Conservation (phyloP, 208 protist genomes). For the Leishmania lainsoni region DNA sequence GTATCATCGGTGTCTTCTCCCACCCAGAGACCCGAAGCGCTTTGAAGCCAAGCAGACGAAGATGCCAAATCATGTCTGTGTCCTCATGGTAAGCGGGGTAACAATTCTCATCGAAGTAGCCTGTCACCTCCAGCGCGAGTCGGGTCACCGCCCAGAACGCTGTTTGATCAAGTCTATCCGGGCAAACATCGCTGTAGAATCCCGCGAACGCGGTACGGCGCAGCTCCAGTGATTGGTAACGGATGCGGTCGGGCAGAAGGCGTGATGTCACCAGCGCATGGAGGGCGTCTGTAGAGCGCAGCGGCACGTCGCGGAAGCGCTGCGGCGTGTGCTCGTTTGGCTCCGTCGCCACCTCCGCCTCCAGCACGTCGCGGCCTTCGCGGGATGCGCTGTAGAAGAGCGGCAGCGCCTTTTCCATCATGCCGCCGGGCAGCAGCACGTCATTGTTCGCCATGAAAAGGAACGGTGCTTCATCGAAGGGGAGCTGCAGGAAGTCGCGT, state of each 20-base stretch:
- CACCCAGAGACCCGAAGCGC: not conserved
- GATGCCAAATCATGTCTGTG: constrained; percentile 22
- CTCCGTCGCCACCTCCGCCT: constrained; percentile 36
- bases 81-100: constrained; percentile 49
- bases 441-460: constrained; percentile 13
- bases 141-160: constrained; percentile 29
- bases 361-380: constrained; percentile 8
- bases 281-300: constrained; percentile 27
- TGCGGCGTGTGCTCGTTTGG: constrained; percentile 31
- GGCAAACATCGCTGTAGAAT: constrained; percentile 14
- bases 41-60: constrained; percentile 25
- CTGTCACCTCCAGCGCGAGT: constrained; percentile 29
- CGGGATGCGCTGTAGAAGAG: constrained; percentile 1
- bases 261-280: constrained; percentile 33
- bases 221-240: constrained; percentile 20
- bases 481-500: constrained; percentile 16
- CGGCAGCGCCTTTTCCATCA: constrained; percentile 12
- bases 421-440: constrained; percentile 11
- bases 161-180: constrained; percentile 1
- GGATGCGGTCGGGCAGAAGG: constrained; percentile 42
- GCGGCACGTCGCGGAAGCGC: constrained; percentile 20
- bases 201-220: not conserved
- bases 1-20: constrained; percentile 6
- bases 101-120: constrained; percentile 58
- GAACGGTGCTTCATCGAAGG: constrained; percentile 32